Conservation (phyloP, 495 filamentous ascomycete species). For the Hypomontagnella monticulosa region DNA sequence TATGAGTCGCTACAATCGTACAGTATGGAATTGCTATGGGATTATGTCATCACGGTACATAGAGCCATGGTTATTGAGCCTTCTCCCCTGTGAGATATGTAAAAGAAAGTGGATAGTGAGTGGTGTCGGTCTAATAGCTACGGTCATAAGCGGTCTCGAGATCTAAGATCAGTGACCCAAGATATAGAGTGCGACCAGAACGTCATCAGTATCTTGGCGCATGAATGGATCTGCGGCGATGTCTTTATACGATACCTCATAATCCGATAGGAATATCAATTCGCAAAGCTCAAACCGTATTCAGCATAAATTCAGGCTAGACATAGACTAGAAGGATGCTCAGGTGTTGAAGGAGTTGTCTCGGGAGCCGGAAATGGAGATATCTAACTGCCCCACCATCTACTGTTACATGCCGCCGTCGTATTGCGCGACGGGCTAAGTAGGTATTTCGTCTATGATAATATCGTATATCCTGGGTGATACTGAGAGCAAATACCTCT, state of each 20-base stretch:
- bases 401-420: constrained; percentile 36
- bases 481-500: background rate
- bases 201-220: constrained; percentile 34
- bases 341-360: constrained; percentile 23
- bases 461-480: background rate
- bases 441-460: constrained; percentile 14
- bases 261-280: constrained; percentile 2
- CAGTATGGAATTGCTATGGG: background rate
- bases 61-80: background rate
- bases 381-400: constrained; percentile 16
- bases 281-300: constrained; percentile 21
- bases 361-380: constrained; percentile 33
- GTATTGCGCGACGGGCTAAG: constrained; percentile 16
- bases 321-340: constrained; percentile 15
- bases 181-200: no score
- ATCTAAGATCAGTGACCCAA: background rate
- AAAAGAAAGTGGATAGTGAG: background rate
- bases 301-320: constrained; percentile 20
- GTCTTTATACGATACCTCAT: constrained; percentile 20
- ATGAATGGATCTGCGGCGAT: constrained; percentile 35
- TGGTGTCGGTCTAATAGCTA: no score
- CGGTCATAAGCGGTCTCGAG: no score
- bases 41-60: background rate
- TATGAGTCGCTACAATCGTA: background rate
- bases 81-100: background rate